Evolutionary conservation across 2,329 filamentous ascomycete genomes (phyloP), one percentile per base, ranked within the genome.

Genomic region (Aspergillus clavatus): DNA sequence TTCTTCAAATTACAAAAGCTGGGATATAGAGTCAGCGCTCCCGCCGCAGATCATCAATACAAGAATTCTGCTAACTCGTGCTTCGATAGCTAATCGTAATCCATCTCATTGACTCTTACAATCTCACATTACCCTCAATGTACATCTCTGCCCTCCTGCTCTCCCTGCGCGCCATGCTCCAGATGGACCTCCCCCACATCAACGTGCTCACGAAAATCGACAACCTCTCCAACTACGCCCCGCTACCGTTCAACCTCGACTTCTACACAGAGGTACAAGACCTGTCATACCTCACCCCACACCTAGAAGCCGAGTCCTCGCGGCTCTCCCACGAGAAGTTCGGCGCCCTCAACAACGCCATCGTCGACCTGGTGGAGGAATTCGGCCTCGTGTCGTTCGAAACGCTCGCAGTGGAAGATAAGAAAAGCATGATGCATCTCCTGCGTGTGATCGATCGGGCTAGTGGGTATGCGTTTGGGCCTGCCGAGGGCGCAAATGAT

Each of bases 131-230:
- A 48, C 93, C 93, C 0, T 96, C 90, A 3, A 80, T 97, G 49
- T 98, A 96, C 69, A 86, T 98, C 48, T 95, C 91, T 55, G 93
- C 94, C 58, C 78, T 98, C 46, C 83, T 98, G 45, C 83, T 98
- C 19, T 91, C 89, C 44, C 81, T 98, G 53, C 86, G 93, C 54
- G 90, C 89, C 58, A 98, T 98, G 91, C 82, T 98, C 42, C 93
- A 97, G 71, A 91, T 98, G 80, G 93, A 97, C 62, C 86, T 97
- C 50, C 89, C 93, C 1, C 89, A 96, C 63, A 77, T 98, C 55
- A 98, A 98, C 62, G 87, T 98, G 51, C 79, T 98, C 21, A 96
- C 90, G 46, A 98, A 98, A 72, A 95, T 98, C 70, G 93, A 98
- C 70, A 96, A 96, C 63, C 77, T 98, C 43, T 75, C 83, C 27